Evolutionary conservation across 2,329 filamentous ascomycete genomes (phyloP).

Genomic region (Xylariaceae sp.): DNA sequence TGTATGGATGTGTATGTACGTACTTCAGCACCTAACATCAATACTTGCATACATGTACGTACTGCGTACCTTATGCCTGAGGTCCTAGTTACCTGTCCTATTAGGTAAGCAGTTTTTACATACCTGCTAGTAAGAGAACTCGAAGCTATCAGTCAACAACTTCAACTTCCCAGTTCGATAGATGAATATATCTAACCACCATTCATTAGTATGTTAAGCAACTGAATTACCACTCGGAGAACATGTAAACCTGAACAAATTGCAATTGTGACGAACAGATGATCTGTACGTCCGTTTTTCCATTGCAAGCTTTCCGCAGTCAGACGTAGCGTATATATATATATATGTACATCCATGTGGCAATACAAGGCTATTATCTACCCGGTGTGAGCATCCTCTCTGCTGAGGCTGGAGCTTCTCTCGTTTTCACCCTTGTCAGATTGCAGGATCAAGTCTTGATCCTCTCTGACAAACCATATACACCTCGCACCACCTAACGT

Average conservation of each 20-base stretch:
- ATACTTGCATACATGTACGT: too few relatives aligned
- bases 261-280: neutral
- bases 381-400: too few relatives aligned
- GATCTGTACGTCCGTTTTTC: neutral
- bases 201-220: neutral
- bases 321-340: neutral
- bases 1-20: too few relatives aligned
- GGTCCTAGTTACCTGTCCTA: neutral
- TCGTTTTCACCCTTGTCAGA: neutral
- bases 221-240: neutral
- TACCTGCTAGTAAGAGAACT: too few relatives aligned
- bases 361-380: neutral
- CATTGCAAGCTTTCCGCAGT: neutral
- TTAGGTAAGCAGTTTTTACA: neutral
- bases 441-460: neutral
- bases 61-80: neutral
- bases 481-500: conserved; percentile 9
- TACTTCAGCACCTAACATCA: too few relatives aligned
- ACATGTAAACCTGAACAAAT: neutral
- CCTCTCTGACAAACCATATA: neutral
- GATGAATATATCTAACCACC: neutral
- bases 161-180: too few relatives aligned
- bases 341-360: neutral
- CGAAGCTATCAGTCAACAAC: too few relatives aligned
- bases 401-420: too few relatives aligned